Base-by-base conservation (phyloP, 805 yeast species). In the Hanseniaspora lindneri region DNA sequence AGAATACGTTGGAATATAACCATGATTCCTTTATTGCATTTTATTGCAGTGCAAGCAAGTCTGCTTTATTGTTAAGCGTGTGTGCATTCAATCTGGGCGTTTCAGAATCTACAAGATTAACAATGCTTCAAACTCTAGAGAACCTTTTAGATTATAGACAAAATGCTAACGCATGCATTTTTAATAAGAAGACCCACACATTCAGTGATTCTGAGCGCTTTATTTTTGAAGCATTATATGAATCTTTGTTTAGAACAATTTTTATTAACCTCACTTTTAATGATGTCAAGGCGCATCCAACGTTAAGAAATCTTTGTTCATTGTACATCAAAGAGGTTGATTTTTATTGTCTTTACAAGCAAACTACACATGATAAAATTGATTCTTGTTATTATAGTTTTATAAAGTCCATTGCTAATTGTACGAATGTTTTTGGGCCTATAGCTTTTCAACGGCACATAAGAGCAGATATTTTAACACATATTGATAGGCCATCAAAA, bases 361-460 rank as follows among this genome's bases (percentile, higher is more conserved):
- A 57, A 2, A 49, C 51, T 10, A 47, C 37, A 11, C 3, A 54
- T 0, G 61, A 60, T 19, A 55, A 54, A 28, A 53, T 33, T 3
- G 53, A 56, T 39, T 44, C 58, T 19, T 54, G 54, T 13, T 72
- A 74, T 50, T 43, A 59, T 4, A 66, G 60, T 0, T 66, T 76
- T 21, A 70, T 70, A 36, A 53, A 55, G 9, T 66, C 69, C 3
- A 65, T 83, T 40, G 62, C 74, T 2, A 62, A 73, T 6, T 87
- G 80, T 52, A 73, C 69, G 20, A 64, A 66, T 20, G 73, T 79
- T 1, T 74, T 80, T 0, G 88, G 92, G 25, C 71, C 79, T 19
- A 78, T 80, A 25, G 87, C 94, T 0, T 69, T 82, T 30, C 87
- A 83, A 57, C 81, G 82, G 58, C 73, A 77, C 51, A 63, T 82